phyloP scores from a whole-genome alignment of 2,329 filamentous ascomycete species.

The Metarhizium humberi region DNA sequence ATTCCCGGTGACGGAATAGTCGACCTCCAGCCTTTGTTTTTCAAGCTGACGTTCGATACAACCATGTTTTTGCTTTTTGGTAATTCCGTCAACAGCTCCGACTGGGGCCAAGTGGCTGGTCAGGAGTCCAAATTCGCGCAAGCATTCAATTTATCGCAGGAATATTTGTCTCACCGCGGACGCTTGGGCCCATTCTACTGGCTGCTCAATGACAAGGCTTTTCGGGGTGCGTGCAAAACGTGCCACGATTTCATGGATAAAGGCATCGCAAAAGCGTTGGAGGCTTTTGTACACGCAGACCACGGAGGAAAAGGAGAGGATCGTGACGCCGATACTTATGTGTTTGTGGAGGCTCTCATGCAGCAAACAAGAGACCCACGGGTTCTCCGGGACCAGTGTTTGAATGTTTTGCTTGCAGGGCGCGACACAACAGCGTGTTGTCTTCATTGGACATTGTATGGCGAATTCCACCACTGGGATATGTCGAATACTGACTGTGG shows the following conservation, averaged over 20 bases:
- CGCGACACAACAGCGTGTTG: conserved; percentile 15
- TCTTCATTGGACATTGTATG: conserved; percentile 13
- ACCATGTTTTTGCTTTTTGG: conserved; percentile 50
- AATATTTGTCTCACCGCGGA: conserved; percentile 4
- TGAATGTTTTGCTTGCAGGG: conserved; percentile 12
- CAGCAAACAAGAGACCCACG: conserved; percentile 7
- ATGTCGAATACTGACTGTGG: not conserved
- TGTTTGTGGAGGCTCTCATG: conserved; percentile 11
- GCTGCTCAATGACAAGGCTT: conserved; percentile 2
- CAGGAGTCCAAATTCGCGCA: conserved; percentile 10
- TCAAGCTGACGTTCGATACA: conserved; percentile 34
- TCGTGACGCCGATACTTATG: conserved; percentile 1
- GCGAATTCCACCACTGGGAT: too few species aligned
- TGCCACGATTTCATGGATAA: conserved; percentile 5
- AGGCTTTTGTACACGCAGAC: not conserved
- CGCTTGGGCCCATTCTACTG: conserved; percentile 7
- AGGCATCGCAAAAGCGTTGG: not conserved
- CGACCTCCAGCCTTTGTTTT: conserved; percentile 35
- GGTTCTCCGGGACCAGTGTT: conserved; percentile 8
- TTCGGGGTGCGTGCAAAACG: conserved; percentile 5
- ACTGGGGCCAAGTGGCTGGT: conserved; percentile 2
- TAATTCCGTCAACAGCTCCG: conserved; percentile 22
- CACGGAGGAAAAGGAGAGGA: not conserved
- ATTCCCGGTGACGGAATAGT: conserved; percentile 11
- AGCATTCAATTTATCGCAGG: conserved; percentile 6